These are phyloP conservation scores for Sporothrix curviconia DNA, from an alignment of 2,329 filamentous ascomycete species.

Conservation along the genomic window DNA sequence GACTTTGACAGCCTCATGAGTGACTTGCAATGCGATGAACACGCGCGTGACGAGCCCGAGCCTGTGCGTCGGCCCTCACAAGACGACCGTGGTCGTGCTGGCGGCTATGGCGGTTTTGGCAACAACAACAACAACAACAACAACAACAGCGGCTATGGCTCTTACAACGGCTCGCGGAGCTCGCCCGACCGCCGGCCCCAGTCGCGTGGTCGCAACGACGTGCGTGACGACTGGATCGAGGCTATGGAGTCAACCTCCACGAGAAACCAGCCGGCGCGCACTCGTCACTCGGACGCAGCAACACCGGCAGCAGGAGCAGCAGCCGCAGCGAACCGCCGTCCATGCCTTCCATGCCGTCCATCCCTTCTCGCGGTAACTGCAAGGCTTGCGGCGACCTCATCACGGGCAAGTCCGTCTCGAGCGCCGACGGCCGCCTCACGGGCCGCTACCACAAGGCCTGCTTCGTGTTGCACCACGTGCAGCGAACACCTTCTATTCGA, in stretches of 20 bases:
- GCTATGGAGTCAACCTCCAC: not conserved
- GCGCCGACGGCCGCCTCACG: conserved; percentile 82
- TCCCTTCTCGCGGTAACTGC: conserved; percentile 62
- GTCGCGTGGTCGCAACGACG: conserved; percentile 6
- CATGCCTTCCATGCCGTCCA: conserved; percentile 23
- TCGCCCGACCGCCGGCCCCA: conserved; percentile 13
- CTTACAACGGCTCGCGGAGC: conserved; percentile 4
- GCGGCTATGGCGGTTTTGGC: not conserved
- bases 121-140: not conserved
- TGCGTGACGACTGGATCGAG: not conserved
- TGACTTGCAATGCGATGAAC: conserved; percentile 47
- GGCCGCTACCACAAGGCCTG: conserved; percentile 93
- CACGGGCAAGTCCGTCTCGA: conserved; percentile 85
- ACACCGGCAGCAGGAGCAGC: conserved; percentile 26
- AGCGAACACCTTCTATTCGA: conserved; percentile 67
- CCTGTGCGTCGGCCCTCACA: not conserved
- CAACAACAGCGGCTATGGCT: too few species aligned
- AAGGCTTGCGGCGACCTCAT: conserved; percentile 75
- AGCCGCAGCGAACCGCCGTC: conserved; percentile 30
- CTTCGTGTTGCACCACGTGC: conserved; percentile 86
- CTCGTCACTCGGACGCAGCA: not conserved
- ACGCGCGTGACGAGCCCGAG: conserved; percentile 17
- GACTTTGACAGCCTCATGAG: conserved; percentile 49
- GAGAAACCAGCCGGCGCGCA: conserved; percentile 2
- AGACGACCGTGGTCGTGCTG: not conserved